Evolutionary conservation across 495 filamentous ascomycete genomes (phyloP).

Genomic region (Lichina pygmaea): DNA sequence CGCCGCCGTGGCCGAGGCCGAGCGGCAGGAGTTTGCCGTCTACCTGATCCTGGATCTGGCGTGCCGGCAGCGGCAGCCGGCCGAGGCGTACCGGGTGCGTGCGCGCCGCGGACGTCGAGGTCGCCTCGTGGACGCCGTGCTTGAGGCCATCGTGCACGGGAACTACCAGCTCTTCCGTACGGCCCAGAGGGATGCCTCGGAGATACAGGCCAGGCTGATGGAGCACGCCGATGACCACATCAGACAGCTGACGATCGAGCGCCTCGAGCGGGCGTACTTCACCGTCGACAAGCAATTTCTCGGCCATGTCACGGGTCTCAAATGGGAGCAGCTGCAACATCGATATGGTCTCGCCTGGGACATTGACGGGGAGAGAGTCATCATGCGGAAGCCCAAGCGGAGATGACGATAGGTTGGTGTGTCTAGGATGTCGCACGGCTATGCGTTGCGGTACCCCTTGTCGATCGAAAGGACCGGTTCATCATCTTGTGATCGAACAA

Average conservation of each 20-base stretch:
- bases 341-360: slow-evolving; percentile 59
- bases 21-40: slow-evolving; percentile 47
- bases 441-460: too few relatives aligned
- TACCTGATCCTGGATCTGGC: slow-evolving; percentile 75
- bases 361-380: slow-evolving; percentile 27
- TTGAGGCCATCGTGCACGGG: slow-evolving; percentile 46
- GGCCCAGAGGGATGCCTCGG: slow-evolving; percentile 42
- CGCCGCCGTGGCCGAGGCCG: slow-evolving; percentile 25
- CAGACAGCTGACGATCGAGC: slow-evolving; percentile 47
- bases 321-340: slow-evolving; percentile 40
- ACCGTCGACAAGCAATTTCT: slow-evolving; percentile 36
- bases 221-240: slow-evolving; percentile 50
- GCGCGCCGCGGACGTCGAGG: slow-evolving; percentile 28
- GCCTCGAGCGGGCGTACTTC: slow-evolving; percentile 60
- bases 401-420: too few relatives aligned
- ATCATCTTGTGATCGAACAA: too few relatives aligned
- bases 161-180: slow-evolving; percentile 63
- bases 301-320: slow-evolving; percentile 24
- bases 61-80: slow-evolving; percentile 53
- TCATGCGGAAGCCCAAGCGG: slow-evolving; percentile 33
- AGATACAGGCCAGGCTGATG: slow-evolving; percentile 47
- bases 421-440: too few relatives aligned
- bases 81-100: slow-evolving; percentile 38
- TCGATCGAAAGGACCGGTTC: too few relatives aligned
- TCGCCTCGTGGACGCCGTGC: slow-evolving; percentile 31